Evolutionary conservation across 768 basidiomycete genomes (phyloP).

Genomic region (Phlegmacium glaucopus): DNA sequence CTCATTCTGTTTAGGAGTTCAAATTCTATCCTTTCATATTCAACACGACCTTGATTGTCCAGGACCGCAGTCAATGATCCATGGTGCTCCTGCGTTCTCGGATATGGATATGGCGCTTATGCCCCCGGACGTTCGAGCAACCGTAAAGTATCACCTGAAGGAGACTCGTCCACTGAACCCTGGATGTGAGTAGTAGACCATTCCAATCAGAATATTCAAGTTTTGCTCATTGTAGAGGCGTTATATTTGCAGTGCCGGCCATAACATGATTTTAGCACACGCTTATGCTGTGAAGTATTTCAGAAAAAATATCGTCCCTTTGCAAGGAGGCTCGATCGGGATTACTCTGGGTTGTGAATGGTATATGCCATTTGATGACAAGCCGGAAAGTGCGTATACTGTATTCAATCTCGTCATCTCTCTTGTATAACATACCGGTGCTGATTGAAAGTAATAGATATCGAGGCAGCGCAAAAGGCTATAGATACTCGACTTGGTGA

Average conservation of each 20-base stretch:
- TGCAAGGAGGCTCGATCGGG: constrained; percentile 60
- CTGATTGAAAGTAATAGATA: constrained; percentile 33
- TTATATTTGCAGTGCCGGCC: constrained; percentile 51
- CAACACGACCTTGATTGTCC: no score
- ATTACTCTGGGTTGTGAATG: constrained; percentile 71
- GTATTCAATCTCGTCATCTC: no score
- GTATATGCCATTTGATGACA: constrained; percentile 64
- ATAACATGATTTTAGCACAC: constrained; percentile 67
- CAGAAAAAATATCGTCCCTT: constrained; percentile 50
- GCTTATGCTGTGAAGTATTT: constrained; percentile 64
- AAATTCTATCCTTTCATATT: no score
- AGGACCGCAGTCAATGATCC: constrained; percentile 78
- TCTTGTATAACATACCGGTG: background rate
- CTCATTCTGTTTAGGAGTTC: background rate
- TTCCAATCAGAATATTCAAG: no score
- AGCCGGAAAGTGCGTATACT: constrained; percentile 56
- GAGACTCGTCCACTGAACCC: constrained; percentile 60
- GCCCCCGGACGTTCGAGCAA: constrained; percentile 69
- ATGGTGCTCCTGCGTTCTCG: constrained; percentile 60
- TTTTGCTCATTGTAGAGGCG: no score
- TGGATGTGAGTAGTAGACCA: constrained; percentile 67
- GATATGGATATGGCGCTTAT: constrained; percentile 62
- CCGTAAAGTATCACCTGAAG: constrained; percentile 49
- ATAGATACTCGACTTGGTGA: constrained; percentile 50
- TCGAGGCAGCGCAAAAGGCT: constrained; percentile 59